Evolutionary conservation across 108 stramenopile genomes (phyloP).

Genomic region (Cyclotella cryptica): DNA sequence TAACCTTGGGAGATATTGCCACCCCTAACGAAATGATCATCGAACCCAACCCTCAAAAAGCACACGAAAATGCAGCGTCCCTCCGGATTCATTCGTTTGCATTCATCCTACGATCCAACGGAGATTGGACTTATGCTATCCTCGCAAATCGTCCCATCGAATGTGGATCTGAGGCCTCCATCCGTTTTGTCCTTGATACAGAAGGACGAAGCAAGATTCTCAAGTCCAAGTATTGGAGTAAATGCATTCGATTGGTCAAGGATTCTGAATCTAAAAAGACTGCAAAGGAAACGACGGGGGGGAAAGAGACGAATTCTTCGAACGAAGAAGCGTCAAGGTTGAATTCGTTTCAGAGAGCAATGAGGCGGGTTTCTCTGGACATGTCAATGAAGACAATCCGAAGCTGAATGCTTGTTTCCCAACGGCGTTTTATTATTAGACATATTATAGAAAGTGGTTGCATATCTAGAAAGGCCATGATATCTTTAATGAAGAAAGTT

Average conservation of each 20-base stretch:
- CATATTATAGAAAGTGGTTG: too few species aligned
- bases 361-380: too few species aligned
- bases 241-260: conserved; percentile 26
- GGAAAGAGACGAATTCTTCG: background rate
- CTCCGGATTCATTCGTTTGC: conserved; percentile 20
- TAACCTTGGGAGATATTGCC: background rate
- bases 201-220: conserved; percentile 9
- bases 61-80: background rate
- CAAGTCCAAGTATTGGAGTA: conserved; percentile 26
- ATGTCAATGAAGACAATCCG: too few species aligned
- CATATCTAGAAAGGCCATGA: too few species aligned
- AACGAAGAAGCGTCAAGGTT: background rate
- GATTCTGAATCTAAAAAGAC: background rate
- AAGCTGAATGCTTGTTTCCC: too few species aligned
- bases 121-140: conserved; percentile 20
- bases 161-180: conserved; percentile 9
- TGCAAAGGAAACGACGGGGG: background rate
- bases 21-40: background rate
- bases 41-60: background rate
- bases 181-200: conserved; percentile 23
- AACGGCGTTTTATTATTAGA: too few species aligned
- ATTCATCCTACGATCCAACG: conserved; percentile 12
- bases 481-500: too few species aligned
- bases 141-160: conserved; percentile 17
- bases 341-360: too few species aligned